These are phyloP conservation scores for Linum trigynum DNA, from an alignment of 345 rosid species.

Conservation along the genomic window DNA sequence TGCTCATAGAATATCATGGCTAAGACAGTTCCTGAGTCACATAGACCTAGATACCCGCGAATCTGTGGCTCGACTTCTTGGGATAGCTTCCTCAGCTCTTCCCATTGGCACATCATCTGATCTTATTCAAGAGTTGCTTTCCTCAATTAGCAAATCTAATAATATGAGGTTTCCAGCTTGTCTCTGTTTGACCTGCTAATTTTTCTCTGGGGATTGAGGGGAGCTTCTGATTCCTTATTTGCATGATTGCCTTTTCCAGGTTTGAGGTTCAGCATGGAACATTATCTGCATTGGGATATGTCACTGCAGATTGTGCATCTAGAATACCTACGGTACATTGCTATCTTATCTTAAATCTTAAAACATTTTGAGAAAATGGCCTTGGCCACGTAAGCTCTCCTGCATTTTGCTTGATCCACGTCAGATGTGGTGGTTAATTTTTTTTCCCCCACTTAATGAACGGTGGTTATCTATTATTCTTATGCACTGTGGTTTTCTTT, in stretches of 20 bases:
- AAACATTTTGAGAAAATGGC: no score
- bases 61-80: conserved; percentile 79
- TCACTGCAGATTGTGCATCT: conserved; percentile 56
- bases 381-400: no score
- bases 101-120: conserved; percentile 40
- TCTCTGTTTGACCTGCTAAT: background rate
- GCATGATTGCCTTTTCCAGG: conserved; percentile 33
- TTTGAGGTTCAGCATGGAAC: conserved; percentile 76
- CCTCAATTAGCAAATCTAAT: conserved; percentile 35
- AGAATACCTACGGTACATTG: conserved; percentile 53
- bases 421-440: no score
- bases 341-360: background rate
- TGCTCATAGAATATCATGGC: conserved; percentile 59
- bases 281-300: conserved; percentile 70
- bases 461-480: no score
- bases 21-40: conserved; percentile 69
- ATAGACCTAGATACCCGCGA: conserved; percentile 83
- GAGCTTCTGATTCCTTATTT: conserved; percentile 14
- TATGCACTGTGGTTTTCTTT: no score
- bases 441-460: no score
- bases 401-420: no score
- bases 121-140: conserved; percentile 51
- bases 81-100: conserved; percentile 81
- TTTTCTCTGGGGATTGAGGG: background rate
- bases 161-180: conserved; percentile 49